Conservation (phyloP, 2,329 filamentous ascomycete species). For the Passalora sequoiae region DNA sequence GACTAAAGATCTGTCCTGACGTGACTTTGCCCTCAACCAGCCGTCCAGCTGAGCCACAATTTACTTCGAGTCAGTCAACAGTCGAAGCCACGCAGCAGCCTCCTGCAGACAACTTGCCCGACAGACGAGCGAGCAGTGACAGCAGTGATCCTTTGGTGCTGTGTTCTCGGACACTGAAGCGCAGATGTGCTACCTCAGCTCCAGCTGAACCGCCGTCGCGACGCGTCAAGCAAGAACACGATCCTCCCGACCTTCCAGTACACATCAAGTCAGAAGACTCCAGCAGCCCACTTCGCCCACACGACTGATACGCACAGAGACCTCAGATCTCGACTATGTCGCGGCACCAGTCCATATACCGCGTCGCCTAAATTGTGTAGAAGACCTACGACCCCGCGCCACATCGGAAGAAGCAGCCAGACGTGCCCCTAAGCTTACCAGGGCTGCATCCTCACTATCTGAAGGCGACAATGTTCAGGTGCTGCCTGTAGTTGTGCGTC, state of each 20-base stretch:
- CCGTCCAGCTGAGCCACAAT: neutral
- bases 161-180: slow-evolving; percentile 41
- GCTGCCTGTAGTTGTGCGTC: neutral
- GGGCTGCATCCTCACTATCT: slow-evolving; percentile 23
- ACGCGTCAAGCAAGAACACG: slow-evolving; percentile 28
- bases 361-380: slow-evolving; percentile 20
- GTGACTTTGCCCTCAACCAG: too few relatives aligned
- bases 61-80: slow-evolving; percentile 44
- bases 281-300: slow-evolving; percentile 31
- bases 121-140: too few relatives aligned
- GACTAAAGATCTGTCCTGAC: too few relatives aligned
- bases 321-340: slow-evolving; percentile 43
- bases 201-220: slow-evolving; percentile 17
- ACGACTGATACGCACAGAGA: slow-evolving; percentile 34
- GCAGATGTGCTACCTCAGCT: slow-evolving; percentile 33
- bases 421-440: slow-evolving; percentile 9
- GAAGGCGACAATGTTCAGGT: slow-evolving; percentile 12
- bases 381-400: slow-evolving; percentile 17
- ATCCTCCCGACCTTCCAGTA: slow-evolving; percentile 24
- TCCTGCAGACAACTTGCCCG: too few relatives aligned
- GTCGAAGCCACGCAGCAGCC: slow-evolving; percentile 22
- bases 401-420: slow-evolving; percentile 19
- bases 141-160: slow-evolving; percentile 41
- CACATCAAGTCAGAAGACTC: slow-evolving; percentile 39
- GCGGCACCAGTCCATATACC: slow-evolving; percentile 33